Evolutionary conservation across 345 rosid genomes (phyloP).

Genomic region (Rhizophora mangle): DNA sequence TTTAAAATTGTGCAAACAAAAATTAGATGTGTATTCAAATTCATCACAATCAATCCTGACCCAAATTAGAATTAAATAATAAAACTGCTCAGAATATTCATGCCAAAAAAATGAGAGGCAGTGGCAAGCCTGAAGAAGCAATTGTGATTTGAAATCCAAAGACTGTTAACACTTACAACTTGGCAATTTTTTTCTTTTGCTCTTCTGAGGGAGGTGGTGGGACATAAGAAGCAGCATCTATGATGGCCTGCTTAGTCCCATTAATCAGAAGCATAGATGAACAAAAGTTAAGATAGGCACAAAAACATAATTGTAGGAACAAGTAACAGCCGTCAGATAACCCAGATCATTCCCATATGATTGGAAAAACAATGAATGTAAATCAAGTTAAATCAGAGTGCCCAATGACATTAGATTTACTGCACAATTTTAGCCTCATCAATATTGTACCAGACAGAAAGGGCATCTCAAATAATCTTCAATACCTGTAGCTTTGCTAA

Average conservation of each 20-base stretch:
- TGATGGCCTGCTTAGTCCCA: constrained; percentile 59
- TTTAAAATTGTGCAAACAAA: constrained; percentile 8
- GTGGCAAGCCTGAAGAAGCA: not conserved
- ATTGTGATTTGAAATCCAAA: not conserved
- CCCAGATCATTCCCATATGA: not conserved
- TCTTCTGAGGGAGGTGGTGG: constrained; percentile 99
- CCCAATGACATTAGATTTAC: not conserved
- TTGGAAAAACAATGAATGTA: not conserved
- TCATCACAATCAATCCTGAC: not conserved
- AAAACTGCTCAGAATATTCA: not conserved
- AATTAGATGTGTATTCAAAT: not conserved
- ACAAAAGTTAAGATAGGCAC: not conserved
- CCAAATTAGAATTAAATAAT: not conserved
- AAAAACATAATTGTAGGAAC: not conserved
- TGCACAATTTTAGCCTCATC: not conserved
- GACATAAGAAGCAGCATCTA: constrained; percentile 86
- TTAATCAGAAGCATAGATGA: not conserved
- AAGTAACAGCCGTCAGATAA: not conserved
- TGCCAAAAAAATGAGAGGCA: not conserved
- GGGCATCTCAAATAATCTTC: not conserved
- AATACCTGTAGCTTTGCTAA: constrained; percentile 81
- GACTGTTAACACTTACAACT: constrained; percentile 44
- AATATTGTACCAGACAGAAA: not conserved
- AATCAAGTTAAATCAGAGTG: not conserved
- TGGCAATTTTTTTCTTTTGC: constrained; percentile 87